Base-by-base conservation (phyloP, 805 yeast species). In the Ogataea parapolymorpha region DNA sequence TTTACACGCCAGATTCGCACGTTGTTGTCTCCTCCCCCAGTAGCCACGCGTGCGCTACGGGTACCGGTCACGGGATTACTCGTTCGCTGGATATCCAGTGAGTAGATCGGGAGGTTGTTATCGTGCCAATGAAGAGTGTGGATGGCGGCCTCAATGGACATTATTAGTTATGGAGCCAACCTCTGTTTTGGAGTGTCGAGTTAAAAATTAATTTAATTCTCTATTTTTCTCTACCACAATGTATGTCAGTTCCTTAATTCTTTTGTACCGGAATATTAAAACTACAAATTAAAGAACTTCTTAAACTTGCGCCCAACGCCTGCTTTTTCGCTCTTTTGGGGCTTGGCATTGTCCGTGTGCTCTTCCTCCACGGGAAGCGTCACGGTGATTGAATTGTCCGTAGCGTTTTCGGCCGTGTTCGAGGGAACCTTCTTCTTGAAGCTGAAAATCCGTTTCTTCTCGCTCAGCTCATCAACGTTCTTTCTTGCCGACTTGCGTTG, bases 11-110 rank as follows among this genome's bases (percentile, higher is more conserved):
- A 66, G 18, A 66, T 51, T 37, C 97, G 71, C n/a, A 88, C 83
- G 52, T 86, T 85, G 58, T 84, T 85, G 62, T 93, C 99, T 30
- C 97, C 97, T 17, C 98, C 98, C 0, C 88, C 95, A 0, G 98
- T 91, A 3, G 82, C 91, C 26, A 91, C 65, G 36, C 95, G 72
- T 16, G 56, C 52, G 0, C 73, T 56, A 8, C 26, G 33, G 9
- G 36, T 20, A 8, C 32, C 35, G 7, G 28, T 13, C 7, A 14
- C 32, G 14, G 34, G 12, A 16, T 39, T 32, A 9, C 45, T 27
- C 6, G 30, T 48, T 1, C 80, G 80, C 56, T 84, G 90, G 57
- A 81, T 78, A 44, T 76, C 75, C 2, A 80, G 72, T 14, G 82
- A 72, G 55, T 85, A 85, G 2, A 85, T 81, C 0, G 95, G 91